Conservation (phyloP, 495 filamentous ascomycete species). For the Penicillium coprophilum region DNA sequence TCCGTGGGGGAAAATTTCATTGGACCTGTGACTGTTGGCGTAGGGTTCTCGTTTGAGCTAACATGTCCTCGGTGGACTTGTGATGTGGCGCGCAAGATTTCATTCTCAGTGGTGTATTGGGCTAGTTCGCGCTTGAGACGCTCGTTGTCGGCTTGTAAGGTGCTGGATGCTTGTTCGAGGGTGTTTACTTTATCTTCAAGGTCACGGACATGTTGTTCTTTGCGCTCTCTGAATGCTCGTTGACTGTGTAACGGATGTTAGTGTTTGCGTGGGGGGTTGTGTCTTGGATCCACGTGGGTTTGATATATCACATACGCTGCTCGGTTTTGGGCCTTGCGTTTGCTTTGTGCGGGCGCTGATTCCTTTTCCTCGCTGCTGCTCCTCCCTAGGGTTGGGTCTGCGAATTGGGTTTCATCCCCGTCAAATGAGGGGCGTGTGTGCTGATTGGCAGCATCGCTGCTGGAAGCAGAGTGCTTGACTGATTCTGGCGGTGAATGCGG, state of each 20-base stretch:
- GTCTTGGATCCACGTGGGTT: not conserved
- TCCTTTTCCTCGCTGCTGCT: slow-evolving; percentile 68
- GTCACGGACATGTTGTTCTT: slow-evolving; percentile 89
- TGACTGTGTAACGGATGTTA: slow-evolving; percentile 55
- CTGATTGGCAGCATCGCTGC: slow-evolving; percentile 28
- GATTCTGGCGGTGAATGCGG: slow-evolving; percentile 51
- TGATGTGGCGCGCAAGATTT: slow-evolving; percentile 83
- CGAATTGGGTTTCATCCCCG: slow-evolving; percentile 31
- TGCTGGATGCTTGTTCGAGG: slow-evolving; percentile 59
- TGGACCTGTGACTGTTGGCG: slow-evolving; percentile 56
- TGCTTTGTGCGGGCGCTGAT: slow-evolving; percentile 70
- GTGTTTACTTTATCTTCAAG: slow-evolving; percentile 81
- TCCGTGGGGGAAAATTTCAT: slow-evolving; percentile 73
- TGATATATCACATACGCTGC: slow-evolving; percentile 72
- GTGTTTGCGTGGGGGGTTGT: not conserved
- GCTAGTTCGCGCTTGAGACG: slow-evolving; percentile 79
- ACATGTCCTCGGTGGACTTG: slow-evolving; percentile 24
- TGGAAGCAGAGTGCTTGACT: slow-evolving; percentile 40
- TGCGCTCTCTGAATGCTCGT: slow-evolving; percentile 94
- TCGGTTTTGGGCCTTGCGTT: slow-evolving; percentile 93
- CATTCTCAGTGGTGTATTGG: slow-evolving; percentile 81
- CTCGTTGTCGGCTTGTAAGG: slow-evolving; percentile 72
- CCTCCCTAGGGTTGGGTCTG: slow-evolving; percentile 28
- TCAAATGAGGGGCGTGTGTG: slow-evolving; percentile 33
- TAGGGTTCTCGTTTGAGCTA: slow-evolving; percentile 24